phyloP scores from a whole-genome alignment of 2,329 filamentous ascomycete genomes.

The Colletotrichum gloeosporioides region DNA sequence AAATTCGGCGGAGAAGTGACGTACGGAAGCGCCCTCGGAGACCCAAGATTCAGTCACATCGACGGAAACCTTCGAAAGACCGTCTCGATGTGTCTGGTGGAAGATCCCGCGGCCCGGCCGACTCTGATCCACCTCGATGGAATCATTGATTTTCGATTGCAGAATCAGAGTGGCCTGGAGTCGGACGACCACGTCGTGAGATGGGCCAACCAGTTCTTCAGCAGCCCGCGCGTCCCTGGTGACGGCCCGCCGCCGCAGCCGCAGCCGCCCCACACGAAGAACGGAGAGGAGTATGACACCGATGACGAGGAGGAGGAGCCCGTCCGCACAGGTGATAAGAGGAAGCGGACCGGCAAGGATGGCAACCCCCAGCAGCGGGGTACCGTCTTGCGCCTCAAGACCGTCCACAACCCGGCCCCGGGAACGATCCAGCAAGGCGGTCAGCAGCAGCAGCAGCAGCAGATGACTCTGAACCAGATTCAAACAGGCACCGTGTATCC shows the following conservation, averaged over 20 bases:
- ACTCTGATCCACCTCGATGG: constrained; percentile 25
- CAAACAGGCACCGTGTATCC: not conserved
- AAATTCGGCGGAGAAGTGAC: not conserved
- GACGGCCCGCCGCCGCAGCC: not conserved
- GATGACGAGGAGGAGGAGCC: not conserved
- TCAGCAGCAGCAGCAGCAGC: not conserved
- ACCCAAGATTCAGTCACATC: constrained; percentile 2
- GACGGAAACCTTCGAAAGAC: constrained; percentile 28
- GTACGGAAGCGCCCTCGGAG: constrained; percentile 12
- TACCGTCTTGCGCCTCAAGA: not conserved
- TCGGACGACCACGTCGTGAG: constrained; percentile 5
- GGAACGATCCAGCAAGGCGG: not conserved
- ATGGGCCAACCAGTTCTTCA: constrained; percentile 21
- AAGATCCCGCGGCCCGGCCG: constrained; percentile 31
- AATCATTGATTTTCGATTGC: constrained; percentile 25
- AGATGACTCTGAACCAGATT: not conserved
- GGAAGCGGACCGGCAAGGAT: not conserved
- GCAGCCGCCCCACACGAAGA: not conserved
- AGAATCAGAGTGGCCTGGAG: not conserved
- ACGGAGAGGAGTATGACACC: not conserved
- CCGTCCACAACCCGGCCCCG: not conserved
- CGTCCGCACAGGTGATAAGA: not conserved
- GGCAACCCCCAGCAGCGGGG: not conserved
- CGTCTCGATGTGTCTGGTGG: constrained; percentile 29
- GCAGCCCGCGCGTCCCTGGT: not conserved